A percentile compares a stretch with the other conserved stretches of the same genome.
Evolutionary conservation across 2,329 filamentous ascomycete genomes (phyloP).

Genomic region (Ceratocystis albifundus): DNA sequence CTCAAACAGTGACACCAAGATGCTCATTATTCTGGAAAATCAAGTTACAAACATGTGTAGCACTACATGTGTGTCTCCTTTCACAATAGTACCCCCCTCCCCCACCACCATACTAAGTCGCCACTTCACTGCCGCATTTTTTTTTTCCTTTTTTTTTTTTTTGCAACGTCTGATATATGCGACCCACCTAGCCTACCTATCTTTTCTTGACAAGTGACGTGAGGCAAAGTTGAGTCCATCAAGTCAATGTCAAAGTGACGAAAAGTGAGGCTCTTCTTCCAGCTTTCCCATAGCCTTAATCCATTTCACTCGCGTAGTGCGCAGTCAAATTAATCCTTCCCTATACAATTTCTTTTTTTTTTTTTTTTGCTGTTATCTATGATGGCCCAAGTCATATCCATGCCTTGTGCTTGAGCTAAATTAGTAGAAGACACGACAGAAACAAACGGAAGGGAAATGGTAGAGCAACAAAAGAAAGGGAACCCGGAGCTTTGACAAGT

Average conservation of each 20-base stretch:
- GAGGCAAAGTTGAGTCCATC: neutral
- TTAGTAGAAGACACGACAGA: neutral
- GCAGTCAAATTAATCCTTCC: neutral
- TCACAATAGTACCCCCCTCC: neutral
- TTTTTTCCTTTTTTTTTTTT: neutral
- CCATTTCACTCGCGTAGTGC: neutral
- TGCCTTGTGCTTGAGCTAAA: neutral
- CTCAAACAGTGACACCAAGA: neutral
- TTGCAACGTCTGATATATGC: slow-evolving; percentile 6
- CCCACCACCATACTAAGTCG: neutral
- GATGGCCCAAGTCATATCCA: no score
- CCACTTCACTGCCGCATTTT: slow-evolving; percentile 7
- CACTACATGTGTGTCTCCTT: neutral
- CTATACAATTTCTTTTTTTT: neutral
- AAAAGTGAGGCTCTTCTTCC: slow-evolving; percentile 12
- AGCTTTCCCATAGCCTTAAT: neutral
- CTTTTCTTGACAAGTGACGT: slow-evolving; percentile 10
- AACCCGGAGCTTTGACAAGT: neutral
- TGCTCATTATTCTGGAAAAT: neutral
- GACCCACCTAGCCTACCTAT: neutral
- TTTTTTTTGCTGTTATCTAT: neutral
- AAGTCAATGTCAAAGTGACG: neutral
- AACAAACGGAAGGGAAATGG: neutral
- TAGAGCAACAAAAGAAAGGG: neutral
- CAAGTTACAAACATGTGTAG: neutral